A percentile compares a stretch with the other conserved stretches of the same genome.
Evolutionary conservation across 177 flowering plant genomes (phyloP).

Genomic region (Vitis hybrid): DNA sequence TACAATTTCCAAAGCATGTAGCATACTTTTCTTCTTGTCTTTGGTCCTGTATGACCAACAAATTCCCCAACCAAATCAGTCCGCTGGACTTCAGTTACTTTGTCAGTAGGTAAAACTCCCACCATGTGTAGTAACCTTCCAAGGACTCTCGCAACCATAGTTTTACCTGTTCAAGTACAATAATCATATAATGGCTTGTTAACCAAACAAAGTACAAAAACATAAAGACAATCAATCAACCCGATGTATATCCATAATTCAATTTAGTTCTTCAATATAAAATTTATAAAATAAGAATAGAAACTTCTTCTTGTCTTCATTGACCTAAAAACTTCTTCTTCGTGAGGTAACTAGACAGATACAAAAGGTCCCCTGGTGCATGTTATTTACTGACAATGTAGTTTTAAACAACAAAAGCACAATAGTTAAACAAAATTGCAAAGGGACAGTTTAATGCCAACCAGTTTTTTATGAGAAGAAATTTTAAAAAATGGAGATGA

Average conservation of each 20-base stretch:
- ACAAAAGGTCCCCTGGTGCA: no score
- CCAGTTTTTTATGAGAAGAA: no score
- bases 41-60: slow-evolving; percentile 98
- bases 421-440: no score
- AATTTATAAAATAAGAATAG: no score
- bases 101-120: slow-evolving; percentile 89
- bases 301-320: no score
- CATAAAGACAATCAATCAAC: neutral
- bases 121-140: slow-evolving; percentile 90
- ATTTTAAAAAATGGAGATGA: no score
- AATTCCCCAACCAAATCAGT: slow-evolving; percentile 99
- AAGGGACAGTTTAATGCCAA: no score
- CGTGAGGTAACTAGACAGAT: no score
- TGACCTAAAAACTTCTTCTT: no score
- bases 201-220: neutral
- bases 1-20: neutral
- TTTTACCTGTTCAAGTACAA: slow-evolving; percentile 62
- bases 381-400: no score
- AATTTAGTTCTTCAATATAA: no score
- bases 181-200: neutral
- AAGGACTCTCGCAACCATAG: slow-evolving; percentile 95
- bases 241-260: neutral
- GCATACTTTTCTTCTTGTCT: slow-evolving; percentile 88
- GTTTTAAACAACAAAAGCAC: no score
- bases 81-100: slow-evolving; percentile 95